These are phyloP conservation scores for Pestalotiopsis sp. DNA, from an alignment of 2,329 filamentous ascomycete species.

Conservation along the genomic window DNA sequence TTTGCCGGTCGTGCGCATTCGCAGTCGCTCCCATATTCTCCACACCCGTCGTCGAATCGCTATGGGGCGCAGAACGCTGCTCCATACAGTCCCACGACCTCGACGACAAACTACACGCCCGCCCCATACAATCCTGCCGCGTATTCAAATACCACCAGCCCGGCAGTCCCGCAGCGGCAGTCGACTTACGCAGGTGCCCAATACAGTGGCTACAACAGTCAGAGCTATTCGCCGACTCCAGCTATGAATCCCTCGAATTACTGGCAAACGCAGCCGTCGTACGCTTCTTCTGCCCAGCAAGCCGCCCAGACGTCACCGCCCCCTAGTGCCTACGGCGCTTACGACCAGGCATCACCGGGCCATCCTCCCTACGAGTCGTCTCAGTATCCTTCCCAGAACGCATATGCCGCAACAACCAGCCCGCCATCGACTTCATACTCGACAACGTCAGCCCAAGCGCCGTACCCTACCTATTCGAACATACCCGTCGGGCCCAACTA, in stretches of 20 bases:
- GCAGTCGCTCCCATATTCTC: slow-evolving; percentile 51
- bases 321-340: slow-evolving; percentile 34
- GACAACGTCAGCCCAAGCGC: slow-evolving; percentile 41
- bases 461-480: slow-evolving; percentile 54
- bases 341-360: slow-evolving; percentile 38
- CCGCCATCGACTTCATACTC: slow-evolving; percentile 39
- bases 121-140: slow-evolving; percentile 62
- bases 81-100: slow-evolving; percentile 36
- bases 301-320: slow-evolving; percentile 29
- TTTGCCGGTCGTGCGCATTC: slow-evolving; percentile 58
- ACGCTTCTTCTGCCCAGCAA: slow-evolving; percentile 26
- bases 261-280: slow-evolving; percentile 29
- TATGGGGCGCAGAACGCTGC: slow-evolving; percentile 16
- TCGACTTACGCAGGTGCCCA: slow-evolving; percentile 46
- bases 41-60: slow-evolving; percentile 35
- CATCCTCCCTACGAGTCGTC: slow-evolving; percentile 25
- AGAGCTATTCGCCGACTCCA: slow-evolving; percentile 34
- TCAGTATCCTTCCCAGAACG: slow-evolving; percentile 26
- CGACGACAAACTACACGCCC: slow-evolving; percentile 47
- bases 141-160: slow-evolving; percentile 48
- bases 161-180: slow-evolving; percentile 48
- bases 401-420: slow-evolving; percentile 39
- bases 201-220: slow-evolving; percentile 47
- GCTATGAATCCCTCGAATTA: slow-evolving; percentile 29
- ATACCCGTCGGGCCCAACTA: slow-evolving; percentile 57